Evolutionary conservation across 331 rosid species (phyloP), one percentile per base, ranked within the genome.

Genomic region (Malus hybrid): DNA sequence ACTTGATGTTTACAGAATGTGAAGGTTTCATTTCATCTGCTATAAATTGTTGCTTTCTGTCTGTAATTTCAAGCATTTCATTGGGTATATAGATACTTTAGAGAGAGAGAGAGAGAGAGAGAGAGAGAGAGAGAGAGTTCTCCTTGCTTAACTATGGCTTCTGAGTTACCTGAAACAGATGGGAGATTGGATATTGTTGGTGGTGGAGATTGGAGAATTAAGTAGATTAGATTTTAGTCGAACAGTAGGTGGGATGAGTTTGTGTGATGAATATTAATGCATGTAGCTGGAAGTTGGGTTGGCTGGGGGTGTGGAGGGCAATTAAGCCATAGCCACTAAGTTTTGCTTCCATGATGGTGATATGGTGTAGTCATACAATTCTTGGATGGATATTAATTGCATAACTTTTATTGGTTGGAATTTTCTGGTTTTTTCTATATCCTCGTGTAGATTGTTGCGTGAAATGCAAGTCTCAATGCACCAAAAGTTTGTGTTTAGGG

Each of bases 241-340:
- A 42, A 42, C 48, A 42, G 48, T 75, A 70, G 85, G 82, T 74
- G 84, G 84, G 87, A 88, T 87, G 66, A 76, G 86, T 74, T 71
- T 86, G 71, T 79, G 86, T 63, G 72, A 76, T 72, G 91, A 87
- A 71, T 83, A 85, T 93, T 85, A 88, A 90, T 90, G 97, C 87
- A 83, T 85, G 74, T 84, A 82, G 91, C 88, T 84, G 81, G 96
- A 70, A 52, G 98, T 78, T 89, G 87, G 93, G 83, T 77, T 48
- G 86, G 33, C 75, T 42, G 14, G 14, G 48, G 48, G 48, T 42
- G 14, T 12, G 44, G 30, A 3, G 3, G 30, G 30, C 89, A 86
- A 79, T 90, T 85, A 92, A 83, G 82, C 91, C 88, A 74, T 86
- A 53, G 82, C 86, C 66, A 20, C 82, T 64, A 15, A 26, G 60